Evolutionary conservation across 306 rosid genomes (phyloP), one percentile per base, ranked within the genome.

Genomic region (Medicago lupulina): DNA sequence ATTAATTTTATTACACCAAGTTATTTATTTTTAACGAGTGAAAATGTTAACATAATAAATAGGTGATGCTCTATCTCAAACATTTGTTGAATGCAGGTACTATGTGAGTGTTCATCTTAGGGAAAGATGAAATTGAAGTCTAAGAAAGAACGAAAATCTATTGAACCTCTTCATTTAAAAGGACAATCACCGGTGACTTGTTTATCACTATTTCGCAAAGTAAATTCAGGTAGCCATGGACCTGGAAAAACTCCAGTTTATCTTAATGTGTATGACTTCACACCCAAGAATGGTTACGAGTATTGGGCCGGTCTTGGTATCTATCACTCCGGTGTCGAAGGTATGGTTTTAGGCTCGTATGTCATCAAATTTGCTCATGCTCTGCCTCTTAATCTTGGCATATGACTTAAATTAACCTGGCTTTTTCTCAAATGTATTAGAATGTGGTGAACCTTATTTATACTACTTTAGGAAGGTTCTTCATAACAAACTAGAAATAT

Each of bases 261-360:
- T 89, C 90, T 96, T 36, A 96, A 96, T 78, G 98, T 96, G 53
- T 96, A 96, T 66, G 99, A 96, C 80, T 79, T 96, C 82, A 96
- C 3, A 2, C 28, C 97, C 68, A 84, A 86, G 93, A 96, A 96
- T 80, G 99, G 99, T 47, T 96, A 90, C 79, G 86, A 89, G 71
- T 85, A 90, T 74, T 96, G 99, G 99, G 97, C 94, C 34, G 99
- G 99, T 81, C 79, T 96, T 54, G 99, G 99, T 51, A 90, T 96
- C 82, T 96, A 88, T 80, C 98, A 96, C 85, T 96, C 99, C 65
- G 98, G 99, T 70, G 96, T 96, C 39, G 96, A 96, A 92, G 99
- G 98, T 92, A 84, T 28, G 55, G 10, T 60, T 44, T 21, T 58
- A 57, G 12, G 17, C 59, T 74, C 66, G 28, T 25, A 50, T 79